Percentiles rank a stretch among this genome's conserved stretches.
Conservation (phyloP, 768 basidiomycete species). For the Boletus huronensis region DNA sequence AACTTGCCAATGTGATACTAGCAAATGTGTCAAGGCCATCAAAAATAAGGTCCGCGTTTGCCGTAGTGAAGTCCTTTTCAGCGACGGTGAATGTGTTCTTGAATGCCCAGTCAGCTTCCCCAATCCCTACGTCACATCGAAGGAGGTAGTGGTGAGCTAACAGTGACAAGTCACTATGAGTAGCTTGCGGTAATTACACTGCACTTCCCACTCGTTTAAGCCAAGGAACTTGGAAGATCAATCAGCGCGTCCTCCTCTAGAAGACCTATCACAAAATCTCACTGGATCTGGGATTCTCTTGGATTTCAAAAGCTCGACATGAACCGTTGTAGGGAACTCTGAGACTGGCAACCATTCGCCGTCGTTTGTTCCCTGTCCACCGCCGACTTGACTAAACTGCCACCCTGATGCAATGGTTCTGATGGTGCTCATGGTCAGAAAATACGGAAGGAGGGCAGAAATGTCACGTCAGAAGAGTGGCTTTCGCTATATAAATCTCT, state of each 20-base stretch:
- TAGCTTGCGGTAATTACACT: slow-evolving; percentile 52
- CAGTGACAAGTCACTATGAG: not conserved
- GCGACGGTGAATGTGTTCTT: slow-evolving; percentile 57
- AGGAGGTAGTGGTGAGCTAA: not conserved
- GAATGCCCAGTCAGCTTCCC: slow-evolving; percentile 85
- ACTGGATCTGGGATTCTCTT: slow-evolving; percentile 83
- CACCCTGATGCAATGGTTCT: slow-evolving; percentile 45
- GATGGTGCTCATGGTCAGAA: slow-evolving; percentile 16
- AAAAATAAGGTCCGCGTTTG: slow-evolving; percentile 73
- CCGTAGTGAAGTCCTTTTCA: slow-evolving; percentile 41
- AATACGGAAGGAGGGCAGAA: not conserved
- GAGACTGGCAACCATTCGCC: slow-evolving; percentile 66
- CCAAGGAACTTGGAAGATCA: slow-evolving; percentile 55
- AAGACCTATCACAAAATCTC: slow-evolving; percentile 25
- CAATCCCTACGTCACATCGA: slow-evolving; percentile 60
- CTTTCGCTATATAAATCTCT: slow-evolving; percentile 4
- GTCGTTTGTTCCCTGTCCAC: slow-evolving; percentile 52
- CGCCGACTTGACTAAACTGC: slow-evolving; percentile 66
- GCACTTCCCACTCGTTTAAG: slow-evolving; percentile 84
- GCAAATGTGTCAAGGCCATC: slow-evolving; percentile 93
- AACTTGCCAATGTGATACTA: slow-evolving; percentile 56
- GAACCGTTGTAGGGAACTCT: slow-evolving; percentile 79
- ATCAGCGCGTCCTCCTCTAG: slow-evolving; percentile 7
- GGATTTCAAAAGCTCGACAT: slow-evolving; percentile 75
- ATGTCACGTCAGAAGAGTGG: not conserved